Base-by-base conservation (phyloP, 2,329 filamentous ascomycete genomes). In the Phialemonium atrogriseum region DNA sequence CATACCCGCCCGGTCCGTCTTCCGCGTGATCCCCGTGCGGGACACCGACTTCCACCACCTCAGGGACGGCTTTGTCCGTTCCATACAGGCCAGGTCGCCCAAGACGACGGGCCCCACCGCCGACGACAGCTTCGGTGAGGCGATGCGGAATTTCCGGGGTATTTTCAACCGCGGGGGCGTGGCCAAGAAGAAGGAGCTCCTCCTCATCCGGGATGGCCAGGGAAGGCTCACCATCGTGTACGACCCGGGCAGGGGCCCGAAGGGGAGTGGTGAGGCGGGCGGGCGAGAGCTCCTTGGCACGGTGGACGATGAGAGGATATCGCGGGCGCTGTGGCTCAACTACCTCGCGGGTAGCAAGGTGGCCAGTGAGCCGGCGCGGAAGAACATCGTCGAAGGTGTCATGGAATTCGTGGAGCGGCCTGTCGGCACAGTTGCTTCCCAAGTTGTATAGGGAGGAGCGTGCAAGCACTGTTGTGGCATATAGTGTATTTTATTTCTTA, bases 11-110 rank as follows among this genome's bases (percentile, higher is more conserved):
- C 67, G 86, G 33, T 89, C 79, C 16, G 73, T 80, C 0, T 78
- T 94, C 60, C 74, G 89, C 27, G 81, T 98, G 41, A 78, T 89
- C 3, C 91, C 91, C 0, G 87, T 86, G n/a, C 72, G 86, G 22
- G 87, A 93, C 56, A 98, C 91, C 12, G 88, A 96, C 57, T 96
- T 95, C 58, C 77, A 80, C 43, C 91, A 98, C 55, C 59, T 98
- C 40, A 76, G 89, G 24, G 91, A 98, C 51, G 91, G 84, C 1
- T 93, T 88, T 64, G 84, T 95, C 37, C 75, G 87, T 5, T 83
- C 84, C 14, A 81, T 98, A 41, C 83, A 84, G 33, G 80, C 74
- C 7, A 76, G 82, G 20, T 80, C 81, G 3, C 68, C 78, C 2
- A 35, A 28, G 7, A 27, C 43, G 10, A n/a, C 38, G 5, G 36